A percentile compares a stretch with the other conserved stretches of the same genome.
These are phyloP conservation scores for Cyphellophora europaea DNA, from an alignment of 2,329 filamentous ascomycete species.

Conservation along the genomic window DNA sequence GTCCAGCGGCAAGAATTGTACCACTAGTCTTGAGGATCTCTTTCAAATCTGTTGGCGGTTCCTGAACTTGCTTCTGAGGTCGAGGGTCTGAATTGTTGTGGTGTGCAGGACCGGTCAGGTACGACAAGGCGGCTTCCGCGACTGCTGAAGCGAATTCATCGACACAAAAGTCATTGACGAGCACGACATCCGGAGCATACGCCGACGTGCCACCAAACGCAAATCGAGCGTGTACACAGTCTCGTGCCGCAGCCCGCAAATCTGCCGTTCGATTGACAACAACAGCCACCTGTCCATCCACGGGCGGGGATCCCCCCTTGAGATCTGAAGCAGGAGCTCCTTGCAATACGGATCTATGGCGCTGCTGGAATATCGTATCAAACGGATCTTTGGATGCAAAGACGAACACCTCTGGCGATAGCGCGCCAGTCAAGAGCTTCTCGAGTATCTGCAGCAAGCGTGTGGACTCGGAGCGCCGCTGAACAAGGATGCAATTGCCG, in stretches of 20 bases:
- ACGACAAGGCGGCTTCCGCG: conserved; percentile 20
- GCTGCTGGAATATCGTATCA: background rate
- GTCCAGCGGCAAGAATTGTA: conserved; percentile 21
- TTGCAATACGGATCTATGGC: conserved; percentile 3
- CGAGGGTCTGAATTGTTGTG: conserved; percentile 7
- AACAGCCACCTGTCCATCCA: conserved; percentile 41
- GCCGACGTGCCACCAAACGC: conserved; percentile 47
- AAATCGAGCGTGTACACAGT: conserved; percentile 46
- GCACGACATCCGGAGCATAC: conserved; percentile 52
- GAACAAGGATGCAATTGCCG: conserved; percentile 27
- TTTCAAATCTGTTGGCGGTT: conserved; percentile 29
- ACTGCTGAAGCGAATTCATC: conserved; percentile 44
- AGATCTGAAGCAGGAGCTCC: conserved; percentile 20
- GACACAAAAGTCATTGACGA: conserved; percentile 56
- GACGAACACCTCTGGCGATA: too few species aligned
- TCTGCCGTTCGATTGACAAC: conserved; percentile 55
- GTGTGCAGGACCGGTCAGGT: conserved; percentile 15
- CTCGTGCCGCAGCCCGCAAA: conserved; percentile 42
- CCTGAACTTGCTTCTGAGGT: too few species aligned
- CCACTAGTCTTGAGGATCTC: conserved; percentile 4
- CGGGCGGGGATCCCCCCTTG: conserved; percentile 25
- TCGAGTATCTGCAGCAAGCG: conserved; percentile 11
- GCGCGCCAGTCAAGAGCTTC: background rate
- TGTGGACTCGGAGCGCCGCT: conserved; percentile 14
- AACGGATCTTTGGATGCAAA: background rate